Evolutionary conservation across 2,329 filamentous ascomycete species (phyloP).

Genomic region (Fusarium gaditjirri): DNA sequence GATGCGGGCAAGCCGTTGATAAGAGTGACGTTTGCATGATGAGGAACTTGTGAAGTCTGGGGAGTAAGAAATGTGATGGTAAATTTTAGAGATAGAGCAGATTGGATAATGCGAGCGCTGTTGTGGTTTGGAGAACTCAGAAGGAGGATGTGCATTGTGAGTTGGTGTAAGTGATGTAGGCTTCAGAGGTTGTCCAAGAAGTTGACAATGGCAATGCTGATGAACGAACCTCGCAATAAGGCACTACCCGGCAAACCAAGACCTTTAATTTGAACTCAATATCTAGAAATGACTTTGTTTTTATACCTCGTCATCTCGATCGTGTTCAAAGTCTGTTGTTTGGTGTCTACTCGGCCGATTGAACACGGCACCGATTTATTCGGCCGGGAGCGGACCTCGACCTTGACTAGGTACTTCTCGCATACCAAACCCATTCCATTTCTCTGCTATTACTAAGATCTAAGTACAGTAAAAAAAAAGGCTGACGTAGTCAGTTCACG

Average conservation of each 20-base stretch:
- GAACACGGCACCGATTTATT: slow-evolving; percentile 26
- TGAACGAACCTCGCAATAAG: too few species aligned
- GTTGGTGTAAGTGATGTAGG: slow-evolving; percentile 1
- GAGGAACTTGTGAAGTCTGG: not conserved
- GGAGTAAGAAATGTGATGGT: slow-evolving; percentile 52
- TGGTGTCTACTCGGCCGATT: slow-evolving; percentile 41
- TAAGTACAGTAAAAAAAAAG: too few species aligned
- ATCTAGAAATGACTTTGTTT: not conserved
- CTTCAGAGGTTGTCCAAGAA: not conserved
- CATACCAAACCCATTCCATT: not conserved
- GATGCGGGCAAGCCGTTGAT: slow-evolving; percentile 3
- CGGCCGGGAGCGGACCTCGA: slow-evolving; percentile 24
- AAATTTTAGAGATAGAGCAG: slow-evolving; percentile 54
- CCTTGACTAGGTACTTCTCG: not conserved
- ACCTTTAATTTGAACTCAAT: too few species aligned
- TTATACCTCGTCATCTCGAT: slow-evolving; percentile 22
- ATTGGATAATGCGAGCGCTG: slow-evolving; percentile 55
- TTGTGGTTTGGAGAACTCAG: slow-evolving; percentile 60
- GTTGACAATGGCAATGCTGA: not conserved
- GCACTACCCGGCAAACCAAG: not conserved
- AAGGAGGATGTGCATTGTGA: slow-evolving; percentile 52
- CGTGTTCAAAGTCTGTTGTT: not conserved
- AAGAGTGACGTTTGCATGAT: not conserved
- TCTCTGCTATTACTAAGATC: not conserved
- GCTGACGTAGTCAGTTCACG: not conserved